These are phyloP conservation scores for Penicillium glabrum DNA, from an alignment of 2,329 filamentous ascomycete genomes.

Conservation along the genomic window DNA sequence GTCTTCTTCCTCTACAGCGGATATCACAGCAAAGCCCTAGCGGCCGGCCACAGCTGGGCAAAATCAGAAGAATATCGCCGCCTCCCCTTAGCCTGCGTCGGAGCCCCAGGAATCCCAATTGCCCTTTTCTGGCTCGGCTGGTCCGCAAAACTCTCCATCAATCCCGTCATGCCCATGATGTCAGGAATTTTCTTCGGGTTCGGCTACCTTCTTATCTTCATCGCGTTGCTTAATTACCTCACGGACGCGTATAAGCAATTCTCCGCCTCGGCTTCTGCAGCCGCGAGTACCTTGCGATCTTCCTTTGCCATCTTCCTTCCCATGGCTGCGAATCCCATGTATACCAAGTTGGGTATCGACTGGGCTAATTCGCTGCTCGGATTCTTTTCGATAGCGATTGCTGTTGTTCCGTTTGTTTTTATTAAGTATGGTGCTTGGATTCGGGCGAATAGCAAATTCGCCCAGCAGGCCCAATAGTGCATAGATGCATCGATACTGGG, in stretches of 20 bases:
- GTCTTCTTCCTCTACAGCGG: background rate
- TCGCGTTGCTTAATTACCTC: constrained; percentile 51
- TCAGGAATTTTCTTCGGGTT: constrained; percentile 37
- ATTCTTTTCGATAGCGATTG: constrained; percentile 41
- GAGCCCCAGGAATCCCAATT: constrained; percentile 41
- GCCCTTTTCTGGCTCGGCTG: constrained; percentile 40
- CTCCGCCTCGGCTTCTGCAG: constrained; percentile 47
- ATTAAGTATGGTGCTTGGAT: constrained; percentile 42
- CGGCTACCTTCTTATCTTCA: constrained; percentile 45
- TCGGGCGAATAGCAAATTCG: constrained; percentile 19
- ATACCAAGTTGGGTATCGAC: constrained; percentile 39
- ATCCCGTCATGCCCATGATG: constrained; percentile 35
- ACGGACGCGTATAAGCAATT: constrained; percentile 50
- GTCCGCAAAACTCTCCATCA: constrained; percentile 24
- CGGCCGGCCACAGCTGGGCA: background rate
- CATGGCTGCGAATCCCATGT: constrained; percentile 42
- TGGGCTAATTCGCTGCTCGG: constrained; percentile 47
- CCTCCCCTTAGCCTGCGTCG: constrained; percentile 39
- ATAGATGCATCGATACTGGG: background rate
- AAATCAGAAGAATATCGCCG: constrained; percentile 29
- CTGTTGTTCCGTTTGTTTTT: constrained; percentile 39
- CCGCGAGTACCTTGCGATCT: constrained; percentile 46
- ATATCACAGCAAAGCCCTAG: background rate
- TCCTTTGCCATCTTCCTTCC: constrained; percentile 47
- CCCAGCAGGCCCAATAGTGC: background rate